Conservation (phyloP, 2,329 filamentous ascomycete genomes). For the Colletotrichum filicis region DNA sequence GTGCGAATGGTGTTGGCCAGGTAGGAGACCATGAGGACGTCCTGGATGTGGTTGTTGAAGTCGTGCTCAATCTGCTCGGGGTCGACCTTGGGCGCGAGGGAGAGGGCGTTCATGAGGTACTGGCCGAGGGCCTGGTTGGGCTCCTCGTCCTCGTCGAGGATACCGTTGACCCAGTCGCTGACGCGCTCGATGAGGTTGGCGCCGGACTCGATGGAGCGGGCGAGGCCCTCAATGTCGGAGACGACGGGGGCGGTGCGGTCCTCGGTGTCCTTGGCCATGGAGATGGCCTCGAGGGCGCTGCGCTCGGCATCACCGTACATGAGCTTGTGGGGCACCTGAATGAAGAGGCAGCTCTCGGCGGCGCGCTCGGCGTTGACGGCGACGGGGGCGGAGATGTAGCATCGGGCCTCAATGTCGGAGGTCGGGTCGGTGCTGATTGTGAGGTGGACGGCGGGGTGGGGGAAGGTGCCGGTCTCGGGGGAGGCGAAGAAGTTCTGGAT, state of each 20-base stretch:
- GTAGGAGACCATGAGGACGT: slow-evolving; percentile 98
- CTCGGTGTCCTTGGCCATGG: slow-evolving; percentile 83
- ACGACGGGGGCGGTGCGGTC: slow-evolving; percentile 78
- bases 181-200: slow-evolving; percentile 91
- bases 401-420: slow-evolving; percentile 87
- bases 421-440: slow-evolving; percentile 93
- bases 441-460: slow-evolving; percentile 96
- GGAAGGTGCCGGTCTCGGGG: slow-evolving; percentile 96
- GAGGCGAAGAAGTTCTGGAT: slow-evolving; percentile 99
- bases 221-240: slow-evolving; percentile 90
- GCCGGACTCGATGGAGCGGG: slow-evolving; percentile 87
- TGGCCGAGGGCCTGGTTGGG: slow-evolving; percentile 93
- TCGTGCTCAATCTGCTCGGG: slow-evolving; percentile 90
- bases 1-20: slow-evolving; percentile 98
- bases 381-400: slow-evolving; percentile 95
- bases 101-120: slow-evolving; percentile 93
- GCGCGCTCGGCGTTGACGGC: slow-evolving; percentile 95
- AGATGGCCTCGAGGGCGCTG: slow-evolving; percentile 81
- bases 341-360: slow-evolving; percentile 96
- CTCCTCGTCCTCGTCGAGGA: slow-evolving; percentile 91
- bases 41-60: slow-evolving; percentile 99
- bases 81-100: slow-evolving; percentile 94
- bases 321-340: slow-evolving; percentile 95
- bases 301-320: slow-evolving; percentile 82
- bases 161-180: slow-evolving; percentile 89